A percentile compares a stretch with the other conserved stretches of the same genome.
Evolutionary conservation across 495 filamentous ascomycete genomes (phyloP).

Genomic region (Elaphomyces granulatus): DNA sequence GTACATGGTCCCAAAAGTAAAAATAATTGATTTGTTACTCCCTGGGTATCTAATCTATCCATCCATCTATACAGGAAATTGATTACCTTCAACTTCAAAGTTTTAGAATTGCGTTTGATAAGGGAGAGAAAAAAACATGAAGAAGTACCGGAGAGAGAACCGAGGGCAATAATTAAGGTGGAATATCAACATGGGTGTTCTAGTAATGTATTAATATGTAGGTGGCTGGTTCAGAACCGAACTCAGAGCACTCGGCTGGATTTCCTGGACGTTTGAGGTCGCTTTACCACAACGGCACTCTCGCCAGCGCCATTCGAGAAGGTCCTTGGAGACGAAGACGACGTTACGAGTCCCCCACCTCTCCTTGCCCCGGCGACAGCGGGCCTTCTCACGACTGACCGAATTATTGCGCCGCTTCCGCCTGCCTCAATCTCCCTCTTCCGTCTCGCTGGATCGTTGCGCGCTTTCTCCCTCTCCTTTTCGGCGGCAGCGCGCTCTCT

Average conservation of each 20-base stretch:
- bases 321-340: slow-evolving; percentile 35
- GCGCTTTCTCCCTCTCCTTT: slow-evolving; percentile 38
- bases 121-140: too few relatives aligned
- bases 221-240: too few relatives aligned
- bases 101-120: too few relatives aligned
- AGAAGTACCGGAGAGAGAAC: too few relatives aligned
- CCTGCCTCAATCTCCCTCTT: slow-evolving; percentile 29
- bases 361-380: slow-evolving; percentile 23
- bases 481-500: slow-evolving; percentile 46
- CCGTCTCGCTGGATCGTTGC: slow-evolving; percentile 21
- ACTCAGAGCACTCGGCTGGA: slow-evolving; percentile 40
- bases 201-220: too few relatives aligned
- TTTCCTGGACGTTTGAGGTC: slow-evolving; percentile 40
- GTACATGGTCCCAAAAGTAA: too few relatives aligned
- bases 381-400: slow-evolving; percentile 25
- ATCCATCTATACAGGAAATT: too few relatives aligned
- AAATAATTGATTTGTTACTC: too few relatives aligned
- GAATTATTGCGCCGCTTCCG: slow-evolving; percentile 7
- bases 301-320: slow-evolving; percentile 28
- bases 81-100: too few relatives aligned
- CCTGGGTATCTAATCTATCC: too few relatives aligned
- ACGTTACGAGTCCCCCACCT: slow-evolving; percentile 28
- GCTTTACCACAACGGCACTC: slow-evolving; percentile 42
- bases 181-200: too few relatives aligned
- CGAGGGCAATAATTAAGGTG: too few relatives aligned